Percentiles rank a stretch among this genome's conserved stretches.
These are phyloP conservation scores for Penicillium longicatenatum DNA, from an alignment of 495 filamentous ascomycete species.

Conservation along the genomic window DNA sequence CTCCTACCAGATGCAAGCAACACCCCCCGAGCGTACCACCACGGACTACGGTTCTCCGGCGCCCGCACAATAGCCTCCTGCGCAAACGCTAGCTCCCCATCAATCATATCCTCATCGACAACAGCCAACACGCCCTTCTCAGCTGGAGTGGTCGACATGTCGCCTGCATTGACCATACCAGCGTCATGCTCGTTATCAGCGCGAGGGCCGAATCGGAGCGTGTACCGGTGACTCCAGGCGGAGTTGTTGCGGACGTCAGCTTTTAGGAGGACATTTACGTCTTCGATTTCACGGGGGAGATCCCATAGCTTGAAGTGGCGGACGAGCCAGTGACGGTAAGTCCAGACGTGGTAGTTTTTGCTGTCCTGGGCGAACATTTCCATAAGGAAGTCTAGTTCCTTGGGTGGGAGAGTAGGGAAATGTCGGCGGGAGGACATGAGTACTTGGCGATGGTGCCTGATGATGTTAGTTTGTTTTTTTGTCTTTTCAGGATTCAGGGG, in stretches of 20 bases:
- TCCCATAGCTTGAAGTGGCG: slow-evolving; percentile 77
- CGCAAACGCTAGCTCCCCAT: slow-evolving; percentile 74
- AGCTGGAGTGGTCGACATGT: slow-evolving; percentile 39
- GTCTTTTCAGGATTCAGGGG: no score
- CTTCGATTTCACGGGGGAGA: slow-evolving; percentile 62
- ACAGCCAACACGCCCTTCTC: slow-evolving; percentile 42
- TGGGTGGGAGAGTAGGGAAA: slow-evolving; percentile 56
- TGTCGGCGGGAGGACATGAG: slow-evolving; percentile 62
- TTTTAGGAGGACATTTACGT: slow-evolving; percentile 67
- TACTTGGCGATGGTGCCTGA: slow-evolving; percentile 85
- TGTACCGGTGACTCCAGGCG: slow-evolving; percentile 96
- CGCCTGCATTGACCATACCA: slow-evolving; percentile 46
- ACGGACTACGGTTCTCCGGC: slow-evolving; percentile 91
- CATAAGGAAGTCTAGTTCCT: slow-evolving; percentile 74
- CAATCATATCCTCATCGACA: slow-evolving; percentile 63
- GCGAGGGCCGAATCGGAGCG: slow-evolving; percentile 74
- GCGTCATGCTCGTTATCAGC: slow-evolving; percentile 30
- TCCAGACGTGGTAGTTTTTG: slow-evolving; percentile 99
- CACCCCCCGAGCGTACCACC: slow-evolving; percentile 86
- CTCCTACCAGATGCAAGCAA: slow-evolving; percentile 62
- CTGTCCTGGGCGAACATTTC: slow-evolving; percentile 81
- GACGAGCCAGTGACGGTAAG: slow-evolving; percentile 91
- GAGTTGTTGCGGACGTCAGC: slow-evolving; percentile 91
- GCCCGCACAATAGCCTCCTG: slow-evolving; percentile 70
- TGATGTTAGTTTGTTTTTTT: slow-evolving; percentile 17